These are phyloP conservation scores for Mycocentrospora acerina DNA, from an alignment of 2,329 filamentous ascomycete species.

Conservation along the genomic window DNA sequence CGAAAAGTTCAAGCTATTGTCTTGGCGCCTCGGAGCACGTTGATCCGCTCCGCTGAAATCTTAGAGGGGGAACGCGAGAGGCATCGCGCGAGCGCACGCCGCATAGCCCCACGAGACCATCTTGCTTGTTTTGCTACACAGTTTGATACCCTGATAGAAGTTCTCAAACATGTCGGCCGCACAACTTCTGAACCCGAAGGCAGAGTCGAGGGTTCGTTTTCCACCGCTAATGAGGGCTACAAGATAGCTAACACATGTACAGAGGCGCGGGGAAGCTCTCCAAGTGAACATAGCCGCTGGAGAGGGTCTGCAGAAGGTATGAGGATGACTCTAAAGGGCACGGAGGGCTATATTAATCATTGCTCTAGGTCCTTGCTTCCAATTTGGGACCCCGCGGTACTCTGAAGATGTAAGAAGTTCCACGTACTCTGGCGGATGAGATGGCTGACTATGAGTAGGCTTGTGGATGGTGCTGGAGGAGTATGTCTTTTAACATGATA, in stretches of 20 bases:
- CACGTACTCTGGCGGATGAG: constrained; percentile 39
- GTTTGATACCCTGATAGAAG: constrained; percentile 24
- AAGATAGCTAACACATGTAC: constrained; percentile 49
- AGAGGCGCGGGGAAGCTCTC: constrained; percentile 96
- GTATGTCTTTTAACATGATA: constrained; percentile 40
- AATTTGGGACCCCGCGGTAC: constrained; percentile 93
- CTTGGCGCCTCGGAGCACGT: no score
- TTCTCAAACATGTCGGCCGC: constrained; percentile 79
- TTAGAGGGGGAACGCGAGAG: constrained; percentile 27
- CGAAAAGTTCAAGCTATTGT: constrained; percentile 20
- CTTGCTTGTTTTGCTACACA: constrained; percentile 18
- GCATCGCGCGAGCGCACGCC: constrained; percentile 26
- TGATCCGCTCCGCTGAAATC: constrained; percentile 20
- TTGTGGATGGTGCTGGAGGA: constrained; percentile 64
- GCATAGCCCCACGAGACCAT: constrained; percentile 23
- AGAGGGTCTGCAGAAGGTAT: constrained; percentile 66
- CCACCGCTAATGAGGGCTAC: constrained; percentile 8
- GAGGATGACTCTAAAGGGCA: constrained; percentile 32
- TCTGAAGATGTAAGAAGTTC: constrained; percentile 85
- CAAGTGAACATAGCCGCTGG: constrained; percentile 96
- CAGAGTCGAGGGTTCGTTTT: constrained; percentile 83
- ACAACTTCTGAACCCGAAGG: constrained; percentile 97
- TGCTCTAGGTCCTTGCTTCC: constrained; percentile 79
- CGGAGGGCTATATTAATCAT: constrained; percentile 40
- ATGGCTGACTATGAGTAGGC: constrained; percentile 45